Percentiles rank a stretch among this genome's conserved stretches.
phyloP scores from a whole-genome alignment of 441 rosid genomes.

The Erodium texanum region DNA sequence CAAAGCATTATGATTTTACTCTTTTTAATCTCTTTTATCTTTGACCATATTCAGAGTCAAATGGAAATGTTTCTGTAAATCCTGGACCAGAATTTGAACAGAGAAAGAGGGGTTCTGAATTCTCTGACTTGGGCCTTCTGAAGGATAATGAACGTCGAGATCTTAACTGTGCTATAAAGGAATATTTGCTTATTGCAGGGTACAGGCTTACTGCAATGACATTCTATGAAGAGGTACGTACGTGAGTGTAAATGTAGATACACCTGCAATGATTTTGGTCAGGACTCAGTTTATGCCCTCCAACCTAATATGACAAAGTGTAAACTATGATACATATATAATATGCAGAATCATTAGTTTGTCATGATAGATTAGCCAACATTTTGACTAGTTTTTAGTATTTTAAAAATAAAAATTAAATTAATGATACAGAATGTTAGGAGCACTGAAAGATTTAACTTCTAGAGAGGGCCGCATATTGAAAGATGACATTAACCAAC shows the following conservation, averaged over 20 bases:
- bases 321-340: background rate
- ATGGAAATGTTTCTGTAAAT: conserved; percentile 28
- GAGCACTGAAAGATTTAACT: background rate
- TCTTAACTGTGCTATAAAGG: conserved; percentile 88
- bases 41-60: conserved; percentile 42
- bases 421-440: background rate
- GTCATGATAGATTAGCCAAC: background rate
- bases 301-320: background rate
- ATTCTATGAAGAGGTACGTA: conserved; percentile 92
- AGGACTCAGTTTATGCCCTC: background rate
- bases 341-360: background rate
- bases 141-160: conserved; percentile 75
- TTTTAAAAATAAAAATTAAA: too few relatives aligned
- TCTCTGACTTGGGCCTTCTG: conserved; percentile 69
- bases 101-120: conserved; percentile 46
- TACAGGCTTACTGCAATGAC: conserved; percentile 96
- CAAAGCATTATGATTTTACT: background rate
- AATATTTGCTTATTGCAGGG: conserved; percentile 86
- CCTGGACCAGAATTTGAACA: conserved; percentile 41
- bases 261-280: background rate
- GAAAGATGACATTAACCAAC: background rate
- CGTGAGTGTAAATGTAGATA: conserved; percentile 4
- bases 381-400: too few relatives aligned
- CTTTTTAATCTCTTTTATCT: conserved; percentile 11
- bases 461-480: background rate